A percentile compares a stretch with the other conserved stretches of the same genome.
Evolutionary conservation across 495 filamentous ascomycete genomes (phyloP).

Genomic region (Penicillium mononematosum): DNA sequence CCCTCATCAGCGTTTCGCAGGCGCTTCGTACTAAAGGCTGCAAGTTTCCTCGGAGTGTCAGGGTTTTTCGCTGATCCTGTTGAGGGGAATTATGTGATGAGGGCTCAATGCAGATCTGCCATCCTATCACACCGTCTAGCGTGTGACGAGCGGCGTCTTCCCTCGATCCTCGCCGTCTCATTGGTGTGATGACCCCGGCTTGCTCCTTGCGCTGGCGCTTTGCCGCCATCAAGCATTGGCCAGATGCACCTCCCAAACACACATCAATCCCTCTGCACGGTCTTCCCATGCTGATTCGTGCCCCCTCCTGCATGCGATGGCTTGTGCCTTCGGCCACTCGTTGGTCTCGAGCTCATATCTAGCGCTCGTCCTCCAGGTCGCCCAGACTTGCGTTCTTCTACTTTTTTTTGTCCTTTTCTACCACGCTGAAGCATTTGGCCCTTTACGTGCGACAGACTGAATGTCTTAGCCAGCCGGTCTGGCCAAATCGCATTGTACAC

Average conservation of each 20-base stretch:
- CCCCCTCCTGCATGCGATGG: constrained; percentile 32
- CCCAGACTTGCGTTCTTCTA: constrained; percentile 21
- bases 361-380: constrained; percentile 27
- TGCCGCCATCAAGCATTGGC: constrained; percentile 40
- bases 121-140: constrained; percentile 41
- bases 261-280: constrained; percentile 21
- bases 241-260: constrained; percentile 41
- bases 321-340: constrained; percentile 18
- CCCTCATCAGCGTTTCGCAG: constrained; percentile 17
- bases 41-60: constrained; percentile 6
- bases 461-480: constrained; percentile 45
- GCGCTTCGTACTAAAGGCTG: constrained; percentile 14
- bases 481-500: constrained; percentile 27
- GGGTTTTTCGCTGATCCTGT: constrained; percentile 4
- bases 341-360: constrained; percentile 29
- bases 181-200: constrained; percentile 34
- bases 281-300: constrained; percentile 31
- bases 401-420: not conserved
- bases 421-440: constrained; percentile 15
- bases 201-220: constrained; percentile 40
- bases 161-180: constrained; percentile 23
- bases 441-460: constrained; percentile 35
- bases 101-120: constrained; percentile 36
- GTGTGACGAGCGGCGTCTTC: constrained; percentile 40
- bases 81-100: constrained; percentile 21